Base-by-base conservation (phyloP, 2,329 filamentous ascomycete genomes). In the Ascochyta clinopodiicola region DNA sequence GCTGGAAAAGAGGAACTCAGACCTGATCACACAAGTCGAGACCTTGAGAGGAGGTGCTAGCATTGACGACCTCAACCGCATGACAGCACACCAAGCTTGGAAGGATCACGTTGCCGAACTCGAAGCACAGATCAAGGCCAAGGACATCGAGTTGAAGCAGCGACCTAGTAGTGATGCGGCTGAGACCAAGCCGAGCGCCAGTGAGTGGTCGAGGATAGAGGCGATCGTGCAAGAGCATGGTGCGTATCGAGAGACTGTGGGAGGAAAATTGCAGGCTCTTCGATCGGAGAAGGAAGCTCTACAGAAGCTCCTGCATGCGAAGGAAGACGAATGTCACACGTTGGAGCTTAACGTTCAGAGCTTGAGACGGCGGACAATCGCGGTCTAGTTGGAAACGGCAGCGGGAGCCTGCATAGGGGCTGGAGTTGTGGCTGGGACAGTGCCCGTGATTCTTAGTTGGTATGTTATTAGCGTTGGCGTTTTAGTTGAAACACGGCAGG, bases 221-320 rank as follows among this genome's bases (percentile, higher is more conserved):
- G 67, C 67, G n/a, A 60, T 78, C 29, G 70, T 77, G 35, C 75
- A 78, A 40, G 75, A 77, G 42, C 73, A 77, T 50, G 66, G 73
- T 1, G 69, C 54, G 38, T 75, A 77, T 52, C 66, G 76, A 6
- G 76, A 78, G 64, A 68, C 63, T 45, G 67, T 75, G 32, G 76
- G 73, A 2, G 65, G 64, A 6, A 74, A 68, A 60, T 51, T 78
- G 47, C 75, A 77, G 57, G 66, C 68, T 17, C 60, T 78, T n/a
- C 59, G 76, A 34, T 71, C 67, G 3, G 76, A 78, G 60, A 78
- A 78, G 64, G 76, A 78, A 63, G 56, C 46, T 2, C 57, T 78
- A 56, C 74, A 76, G 61, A 73, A 60, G 52, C 74, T 77, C 39
- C 54, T 78, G 53, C 69, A 75, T 45, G 63, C 68, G 31, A 73